These are phyloP conservation scores for Starmera pachycereana DNA, from an alignment of 805 yeast species.

Conservation along the genomic window DNA sequence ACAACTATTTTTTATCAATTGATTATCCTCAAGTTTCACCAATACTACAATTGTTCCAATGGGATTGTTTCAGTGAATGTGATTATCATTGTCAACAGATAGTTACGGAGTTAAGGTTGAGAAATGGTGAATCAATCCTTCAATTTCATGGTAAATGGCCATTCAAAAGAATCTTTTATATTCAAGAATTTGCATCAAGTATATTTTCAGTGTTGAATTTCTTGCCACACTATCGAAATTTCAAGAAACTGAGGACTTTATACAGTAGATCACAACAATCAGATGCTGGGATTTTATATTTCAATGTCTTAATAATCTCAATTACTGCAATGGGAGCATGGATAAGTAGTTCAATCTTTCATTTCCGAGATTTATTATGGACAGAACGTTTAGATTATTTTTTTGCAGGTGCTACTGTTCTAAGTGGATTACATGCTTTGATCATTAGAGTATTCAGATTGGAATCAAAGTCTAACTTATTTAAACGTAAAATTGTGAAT, in stretches of 20 bases:
- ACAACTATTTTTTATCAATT: not conserved
- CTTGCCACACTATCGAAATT: constrained; percentile 50
- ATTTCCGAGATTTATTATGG: constrained; percentile 65
- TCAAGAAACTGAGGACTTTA: constrained; percentile 18
- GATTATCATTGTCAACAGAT: constrained; percentile 88
- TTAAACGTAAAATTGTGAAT: constrained; percentile 27
- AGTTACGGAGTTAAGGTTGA: constrained; percentile 47
- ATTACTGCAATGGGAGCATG: constrained; percentile 76
- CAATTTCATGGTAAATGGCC: constrained; percentile 99
- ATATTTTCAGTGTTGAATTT: constrained; percentile 68
- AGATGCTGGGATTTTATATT: constrained; percentile 9
- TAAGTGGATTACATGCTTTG: constrained; percentile 68
- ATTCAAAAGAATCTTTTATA: constrained; percentile 61
- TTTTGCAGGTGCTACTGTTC: constrained; percentile 84
- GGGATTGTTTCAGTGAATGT: constrained; percentile 77
- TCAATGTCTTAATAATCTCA: constrained; percentile 38
- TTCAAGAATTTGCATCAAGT: constrained; percentile 78
- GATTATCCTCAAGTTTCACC: constrained; percentile 1
- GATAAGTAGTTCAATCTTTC: constrained; percentile 80
- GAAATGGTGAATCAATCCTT: constrained; percentile 39
- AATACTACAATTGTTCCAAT: constrained; percentile 35
- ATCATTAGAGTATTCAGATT: constrained; percentile 49
- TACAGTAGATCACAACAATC: not conserved
- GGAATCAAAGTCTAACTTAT: constrained; percentile 25
- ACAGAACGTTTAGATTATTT: constrained; percentile 88